phyloP scores from a whole-genome alignment of 208 protist genomes.

The Vickermania spadyakhi region DNA sequence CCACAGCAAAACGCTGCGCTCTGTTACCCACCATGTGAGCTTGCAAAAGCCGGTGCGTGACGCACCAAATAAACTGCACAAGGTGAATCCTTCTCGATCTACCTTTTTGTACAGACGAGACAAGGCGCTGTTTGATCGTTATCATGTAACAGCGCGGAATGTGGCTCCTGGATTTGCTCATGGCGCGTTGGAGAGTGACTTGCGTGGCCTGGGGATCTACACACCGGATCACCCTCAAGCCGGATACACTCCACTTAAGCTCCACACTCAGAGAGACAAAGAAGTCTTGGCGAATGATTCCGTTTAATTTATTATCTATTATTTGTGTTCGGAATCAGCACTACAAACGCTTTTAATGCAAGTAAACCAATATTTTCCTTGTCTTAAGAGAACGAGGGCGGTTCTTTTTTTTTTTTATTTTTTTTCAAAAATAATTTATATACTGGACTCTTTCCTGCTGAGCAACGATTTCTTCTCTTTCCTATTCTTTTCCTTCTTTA shows the following conservation, averaged over 20 bases:
- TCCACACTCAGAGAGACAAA: background rate
- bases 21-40: slow-evolving; percentile 42
- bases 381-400: too few species aligned
- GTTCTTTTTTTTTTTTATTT: too few species aligned
- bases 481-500: too few species aligned
- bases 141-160: slow-evolving; percentile 68
- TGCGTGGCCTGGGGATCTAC: slow-evolving; percentile 76
- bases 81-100: slow-evolving; percentile 51
- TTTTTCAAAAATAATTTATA: too few species aligned
- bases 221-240: slow-evolving; percentile 83
- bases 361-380: too few species aligned
- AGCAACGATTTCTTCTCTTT: too few species aligned
- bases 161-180: slow-evolving; percentile 76
- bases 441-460: too few species aligned
- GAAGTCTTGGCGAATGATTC: too few species aligned
- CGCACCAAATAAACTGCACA: slow-evolving; percentile 32
- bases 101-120: slow-evolving; percentile 81
- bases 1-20: slow-evolving; percentile 54
- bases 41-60: slow-evolving; percentile 47
- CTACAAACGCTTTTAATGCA: too few species aligned
- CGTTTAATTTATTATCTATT: too few species aligned
- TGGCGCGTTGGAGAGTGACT: slow-evolving; percentile 57
- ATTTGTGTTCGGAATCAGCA: too few species aligned
- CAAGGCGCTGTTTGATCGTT: slow-evolving; percentile 84
- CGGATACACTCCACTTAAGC: slow-evolving; percentile 23